phyloP scores from a whole-genome alignment of 2,329 filamentous ascomycete genomes.

The Verticillium alfalfae region DNA sequence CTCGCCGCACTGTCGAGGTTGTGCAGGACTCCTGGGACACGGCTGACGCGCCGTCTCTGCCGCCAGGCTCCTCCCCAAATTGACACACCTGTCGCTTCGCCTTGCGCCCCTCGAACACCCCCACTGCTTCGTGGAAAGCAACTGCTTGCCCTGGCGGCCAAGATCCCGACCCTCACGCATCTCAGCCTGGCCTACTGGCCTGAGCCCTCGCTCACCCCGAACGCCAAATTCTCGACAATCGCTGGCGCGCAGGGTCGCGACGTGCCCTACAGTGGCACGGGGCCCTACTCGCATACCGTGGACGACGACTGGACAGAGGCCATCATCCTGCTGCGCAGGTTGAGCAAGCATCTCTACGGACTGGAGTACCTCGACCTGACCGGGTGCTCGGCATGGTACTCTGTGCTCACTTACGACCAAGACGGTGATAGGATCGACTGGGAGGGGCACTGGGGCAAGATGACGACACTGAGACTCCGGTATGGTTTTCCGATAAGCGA shows the following conservation, averaged over 20 bases:
- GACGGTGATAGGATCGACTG: slow-evolving; percentile 48
- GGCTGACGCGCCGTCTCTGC: slow-evolving; percentile 19
- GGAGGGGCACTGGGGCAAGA: slow-evolving; percentile 47
- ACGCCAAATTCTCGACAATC: slow-evolving; percentile 42
- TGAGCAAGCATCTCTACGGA: slow-evolving; percentile 49
- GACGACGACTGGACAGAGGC: slow-evolving; percentile 58
- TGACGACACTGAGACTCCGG: slow-evolving; percentile 36
- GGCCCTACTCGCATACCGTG: slow-evolving; percentile 50
- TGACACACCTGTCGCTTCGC: slow-evolving; percentile 59
- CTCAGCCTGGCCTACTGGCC: slow-evolving; percentile 60
- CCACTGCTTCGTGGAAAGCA: slow-evolving; percentile 50
- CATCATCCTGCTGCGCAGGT: slow-evolving; percentile 45
- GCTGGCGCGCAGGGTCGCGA: slow-evolving; percentile 33
- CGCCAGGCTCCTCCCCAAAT: slow-evolving; percentile 42
- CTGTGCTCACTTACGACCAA: slow-evolving; percentile 34
- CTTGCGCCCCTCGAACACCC: slow-evolving; percentile 24
- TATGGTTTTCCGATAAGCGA: slow-evolving; percentile 34
- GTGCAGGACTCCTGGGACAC: slow-evolving; percentile 51
- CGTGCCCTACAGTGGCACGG: slow-evolving; percentile 46
- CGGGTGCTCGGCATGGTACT: slow-evolving; percentile 51
- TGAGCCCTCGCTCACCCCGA: slow-evolving; percentile 50
- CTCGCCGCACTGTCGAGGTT: slow-evolving; percentile 15
- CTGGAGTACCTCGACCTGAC: slow-evolving; percentile 58
- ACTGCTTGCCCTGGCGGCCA: slow-evolving; percentile 47
- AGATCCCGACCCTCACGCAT: slow-evolving; percentile 51